Base-by-base conservation (phyloP, 2,329 filamentous ascomycete species). In the Colletotrichum lentis region DNA sequence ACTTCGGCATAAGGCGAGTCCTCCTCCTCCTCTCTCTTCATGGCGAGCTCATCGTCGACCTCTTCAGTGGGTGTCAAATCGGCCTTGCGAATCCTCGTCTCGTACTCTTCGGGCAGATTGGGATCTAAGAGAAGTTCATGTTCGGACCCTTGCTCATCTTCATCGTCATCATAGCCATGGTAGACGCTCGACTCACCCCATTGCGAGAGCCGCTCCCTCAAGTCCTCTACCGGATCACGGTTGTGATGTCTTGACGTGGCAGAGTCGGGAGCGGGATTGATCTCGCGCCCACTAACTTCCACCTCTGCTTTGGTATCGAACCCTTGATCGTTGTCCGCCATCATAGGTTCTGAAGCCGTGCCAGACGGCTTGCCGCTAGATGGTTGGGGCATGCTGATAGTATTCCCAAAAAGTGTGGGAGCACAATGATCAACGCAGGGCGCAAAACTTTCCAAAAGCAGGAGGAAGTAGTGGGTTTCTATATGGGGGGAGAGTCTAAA, bases 1-100 rank as follows among this genome's bases (percentile, higher is more conserved):
- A 90, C 88, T 76, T 91, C 88, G 35, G 88, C 85, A 73, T 91
- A 91, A 0, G 88, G 89, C 2, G 88, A 91, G 74, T 89, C 80
- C 67, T 88, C 85, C 37, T 80, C 76, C 7, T 83, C 81, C 41
- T 81, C 80, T 3, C 74, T 77, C n/a, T 78, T 76, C 64, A 80
- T 80, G 7, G 73, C 55, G 24, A 70, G 27, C 27, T 72, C 67
- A 24, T 80, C 77, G 55, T 77, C 75, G 37, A 74, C 74, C 59
- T 75, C 75, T 31, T 61, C 70, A 44, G 62, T 69, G n/a, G 62
- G 62, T 35, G 66, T 64, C 14, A 18, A 37, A 12, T 20, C 49
- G 20, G 31, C 35, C 16, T 62, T 62, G 39, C 62, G 62, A 5
- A 77, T 70, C 46, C 79, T 77, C 46, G 79, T 78, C 35, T 76